Conservation (phyloP, 2,329 filamentous ascomycete genomes). For the Bipolaris cookei region DNA sequence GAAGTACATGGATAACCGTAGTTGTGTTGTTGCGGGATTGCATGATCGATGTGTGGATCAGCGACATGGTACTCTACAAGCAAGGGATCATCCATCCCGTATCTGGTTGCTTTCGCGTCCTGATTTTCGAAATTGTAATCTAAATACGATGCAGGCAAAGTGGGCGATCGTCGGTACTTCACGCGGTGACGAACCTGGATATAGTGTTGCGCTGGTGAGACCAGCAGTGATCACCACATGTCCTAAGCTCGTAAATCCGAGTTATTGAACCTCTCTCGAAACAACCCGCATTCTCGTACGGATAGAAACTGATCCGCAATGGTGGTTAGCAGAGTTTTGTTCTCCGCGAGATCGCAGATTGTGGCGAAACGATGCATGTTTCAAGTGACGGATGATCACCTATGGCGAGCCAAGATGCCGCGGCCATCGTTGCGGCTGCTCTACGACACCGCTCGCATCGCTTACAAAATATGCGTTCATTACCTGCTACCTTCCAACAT, state of each 20-base stretch:
- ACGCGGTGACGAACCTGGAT: neutral
- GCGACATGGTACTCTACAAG: neutral
- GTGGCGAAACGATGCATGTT: conserved; percentile 5
- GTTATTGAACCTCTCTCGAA: neutral
- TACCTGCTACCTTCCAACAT: neutral
- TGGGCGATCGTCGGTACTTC: conserved; percentile 5
- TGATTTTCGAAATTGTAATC: conserved; percentile 5
- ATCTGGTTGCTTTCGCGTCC: neutral
- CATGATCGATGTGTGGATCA: neutral
- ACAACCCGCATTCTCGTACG: neutral
- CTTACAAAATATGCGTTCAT: neutral
- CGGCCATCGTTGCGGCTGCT: neutral
- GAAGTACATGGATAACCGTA: conserved; percentile 13
- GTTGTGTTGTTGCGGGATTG: conserved; percentile 6
- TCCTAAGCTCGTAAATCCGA: neutral
- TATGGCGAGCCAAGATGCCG: neutral
- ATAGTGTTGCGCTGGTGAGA: conserved; percentile 6
- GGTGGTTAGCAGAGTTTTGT: neutral
- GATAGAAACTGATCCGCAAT: neutral
- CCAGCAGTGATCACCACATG: neutral
- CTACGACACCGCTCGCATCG: neutral
- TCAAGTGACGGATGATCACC: neutral
- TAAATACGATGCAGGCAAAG: neutral
- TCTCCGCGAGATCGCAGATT: neutral
- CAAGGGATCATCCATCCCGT: neutral